Evolutionary conservation across 208 protist genomes (phyloP), one percentile per base, ranked within the genome.

Genomic region (Trypanosoma brucei): DNA sequence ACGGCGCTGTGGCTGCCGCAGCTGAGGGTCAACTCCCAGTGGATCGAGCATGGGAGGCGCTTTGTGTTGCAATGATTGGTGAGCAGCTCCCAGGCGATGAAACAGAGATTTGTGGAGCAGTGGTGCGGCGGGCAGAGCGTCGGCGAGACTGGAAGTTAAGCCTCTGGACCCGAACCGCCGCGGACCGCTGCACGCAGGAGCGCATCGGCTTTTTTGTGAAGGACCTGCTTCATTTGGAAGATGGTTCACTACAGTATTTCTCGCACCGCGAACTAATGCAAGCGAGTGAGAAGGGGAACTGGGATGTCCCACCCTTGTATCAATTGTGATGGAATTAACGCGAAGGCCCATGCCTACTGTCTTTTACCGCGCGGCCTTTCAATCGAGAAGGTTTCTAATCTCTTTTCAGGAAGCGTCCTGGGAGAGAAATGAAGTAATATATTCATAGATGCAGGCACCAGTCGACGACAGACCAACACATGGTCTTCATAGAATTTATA

Each of bases 51-150:
- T 96, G 91, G 86, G 75, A 90, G 75, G 68, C 59, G 8, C 69
- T 92, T 39, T 92, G 83, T 42, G 78, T 94, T 30, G 81, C 76
- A 22, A 66, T 79, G 50, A 90, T 96, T 51, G 91, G 84, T 2
- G 91, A 96, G 61, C 80, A 87, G 13, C 76, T 93, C 36, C 86
- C 90, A 9, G 64, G 76, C 33, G 75, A 70, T 5, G 87, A 92
- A 70, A 86, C 88, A 62, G 86, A 96, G 54, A 81, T 96, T 37
- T 96, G 91, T 62, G 91, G 91, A 5, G 74, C 83, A 30, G 85
- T 81, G 37, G 74, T 94, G 35, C 84, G 77, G 54, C 75, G 86
- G 0, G 69, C 75, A 5, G 83, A 86, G 67, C 38, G 50, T 34
- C 53, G 72, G 7, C 63, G 61, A 3, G 84, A 90, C 70, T 93